These are phyloP conservation scores for Ophiocordyceps camponoti-leonardi DNA, from an alignment of 2,329 filamentous ascomycete genomes.

Conservation along the genomic window DNA sequence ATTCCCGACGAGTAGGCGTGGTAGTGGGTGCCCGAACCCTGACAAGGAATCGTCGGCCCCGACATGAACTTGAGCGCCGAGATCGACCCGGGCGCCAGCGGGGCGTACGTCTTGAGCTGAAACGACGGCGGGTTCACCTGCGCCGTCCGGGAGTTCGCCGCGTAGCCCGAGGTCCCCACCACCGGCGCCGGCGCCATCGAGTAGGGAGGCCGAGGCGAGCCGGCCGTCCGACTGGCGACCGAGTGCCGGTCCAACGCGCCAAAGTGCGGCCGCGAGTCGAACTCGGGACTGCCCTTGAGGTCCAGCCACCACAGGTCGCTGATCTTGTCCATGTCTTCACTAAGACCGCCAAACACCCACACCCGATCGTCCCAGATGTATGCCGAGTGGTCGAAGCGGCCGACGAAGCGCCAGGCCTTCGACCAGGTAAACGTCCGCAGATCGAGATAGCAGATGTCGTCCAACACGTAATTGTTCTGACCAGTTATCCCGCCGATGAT, in stretches of 20 bases:
- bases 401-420: slow-evolving; percentile 85
- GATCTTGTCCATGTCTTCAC: slow-evolving; percentile 91
- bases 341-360: slow-evolving; percentile 92
- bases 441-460: slow-evolving; percentile 93
- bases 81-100: slow-evolving; percentile 74
- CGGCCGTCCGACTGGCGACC: slow-evolving; percentile 20
- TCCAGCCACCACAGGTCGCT: slow-evolving; percentile 97
- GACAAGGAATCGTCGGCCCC: slow-evolving; percentile 69
- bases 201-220: slow-evolving; percentile 35
- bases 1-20: slow-evolving; percentile 89
- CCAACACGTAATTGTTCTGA: slow-evolving; percentile 77
- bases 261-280: slow-evolving; percentile 50
- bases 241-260: slow-evolving; percentile 32
- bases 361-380: slow-evolving; percentile 85
- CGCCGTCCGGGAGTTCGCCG: slow-evolving; percentile 49
- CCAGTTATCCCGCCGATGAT: slow-evolving; percentile 92
- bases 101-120: slow-evolving; percentile 56
- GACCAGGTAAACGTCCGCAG: slow-evolving; percentile 98
- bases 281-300: slow-evolving; percentile 75
- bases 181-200: slow-evolving; percentile 29
- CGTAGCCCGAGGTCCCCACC: slow-evolving; percentile 45
- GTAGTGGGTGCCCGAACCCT: slow-evolving; percentile 85
- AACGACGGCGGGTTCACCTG: slow-evolving; percentile 51
- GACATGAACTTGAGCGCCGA: slow-evolving; percentile 74
- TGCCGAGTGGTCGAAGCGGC: slow-evolving; percentile 84